Conservation (phyloP, 1,284 basidiomycete genomes). For the Sanguinoderma infundibulare region DNA sequence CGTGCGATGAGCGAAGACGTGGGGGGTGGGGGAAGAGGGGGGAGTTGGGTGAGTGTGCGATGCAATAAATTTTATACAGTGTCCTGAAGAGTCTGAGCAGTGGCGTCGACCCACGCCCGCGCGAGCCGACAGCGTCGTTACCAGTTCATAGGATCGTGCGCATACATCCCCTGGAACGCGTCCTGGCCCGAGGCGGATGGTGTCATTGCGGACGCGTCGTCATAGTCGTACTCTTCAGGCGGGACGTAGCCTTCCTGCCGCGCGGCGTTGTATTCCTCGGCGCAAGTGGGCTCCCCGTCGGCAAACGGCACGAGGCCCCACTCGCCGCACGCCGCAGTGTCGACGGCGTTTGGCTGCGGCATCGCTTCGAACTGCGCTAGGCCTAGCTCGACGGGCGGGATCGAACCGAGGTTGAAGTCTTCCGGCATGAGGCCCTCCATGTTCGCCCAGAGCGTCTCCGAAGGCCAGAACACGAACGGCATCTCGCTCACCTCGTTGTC, state of each 20-base stretch:
- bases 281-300: conserved; percentile 7
- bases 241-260: not conserved
- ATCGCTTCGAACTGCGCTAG: conserved; percentile 33
- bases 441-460: conserved; percentile 30
- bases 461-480: conserved; percentile 40
- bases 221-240: conserved; percentile 30
- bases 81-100: conserved; percentile 22
- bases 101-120: conserved; percentile 39
- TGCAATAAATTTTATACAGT: conserved; percentile 25
- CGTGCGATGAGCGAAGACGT: not conserved
- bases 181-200: conserved; percentile 26
- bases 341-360: conserved; percentile 10
- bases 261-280: conserved; percentile 23
- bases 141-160: conserved; percentile 35
- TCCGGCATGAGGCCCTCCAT: conserved; percentile 43
- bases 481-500: conserved; percentile 24
- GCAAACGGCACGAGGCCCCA: conserved; percentile 20
- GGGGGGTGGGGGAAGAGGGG: not conserved
- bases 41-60: conserved; percentile 5
- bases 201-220: conserved; percentile 23
- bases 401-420: conserved; percentile 51
- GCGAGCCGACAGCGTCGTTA: conserved; percentile 39
- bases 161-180: conserved; percentile 32
- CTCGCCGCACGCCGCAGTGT: conserved; percentile 11
- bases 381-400: conserved; percentile 52